A percentile compares a stretch with the other conserved stretches of the same genome.
Conservation (phyloP, 441 rosid genomes). For the Omphalea diandra region DNA sequence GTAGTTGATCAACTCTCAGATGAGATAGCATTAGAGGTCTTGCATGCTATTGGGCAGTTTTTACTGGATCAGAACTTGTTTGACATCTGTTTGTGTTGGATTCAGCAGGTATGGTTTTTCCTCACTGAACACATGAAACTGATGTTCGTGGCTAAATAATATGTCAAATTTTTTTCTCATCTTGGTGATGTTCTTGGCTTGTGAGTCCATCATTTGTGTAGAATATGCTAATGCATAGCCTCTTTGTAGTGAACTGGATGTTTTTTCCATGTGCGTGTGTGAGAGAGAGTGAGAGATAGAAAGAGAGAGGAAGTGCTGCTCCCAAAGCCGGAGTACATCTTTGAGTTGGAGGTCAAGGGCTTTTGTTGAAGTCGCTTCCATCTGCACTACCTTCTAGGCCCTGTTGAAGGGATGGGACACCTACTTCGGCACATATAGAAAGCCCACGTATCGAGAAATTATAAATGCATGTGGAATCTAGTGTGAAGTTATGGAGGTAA, state of each 20-base stretch:
- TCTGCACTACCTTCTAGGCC: neutral
- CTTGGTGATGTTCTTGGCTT: neutral
- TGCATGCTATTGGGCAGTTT: conserved; percentile 74
- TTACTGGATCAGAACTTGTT: conserved; percentile 73
- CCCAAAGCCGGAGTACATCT: too few relatives aligned
- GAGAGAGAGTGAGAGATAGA: too few relatives aligned
- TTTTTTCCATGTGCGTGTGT: too few relatives aligned
- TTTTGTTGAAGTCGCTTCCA: too few relatives aligned
- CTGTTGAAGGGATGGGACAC: neutral
- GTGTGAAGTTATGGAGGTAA: too few relatives aligned
- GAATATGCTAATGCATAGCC: neutral
- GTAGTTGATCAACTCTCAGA: conserved; percentile 79
- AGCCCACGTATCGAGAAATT: neutral
- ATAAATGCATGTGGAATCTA: neutral
- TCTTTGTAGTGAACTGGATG: neutral
- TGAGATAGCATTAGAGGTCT: conserved; percentile 73
- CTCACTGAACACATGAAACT: too few relatives aligned
- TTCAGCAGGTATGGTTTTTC: conserved; percentile 90
- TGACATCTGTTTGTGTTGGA: conserved; percentile 89
- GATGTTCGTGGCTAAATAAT: too few relatives aligned
- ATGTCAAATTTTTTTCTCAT: neutral
- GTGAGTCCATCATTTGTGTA: neutral
- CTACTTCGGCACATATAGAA: neutral
- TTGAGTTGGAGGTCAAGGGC: neutral
- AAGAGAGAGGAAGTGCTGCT: too few relatives aligned